phyloP scores from a whole-genome alignment of 2,329 filamentous ascomycete genomes.

The Nothomitra cinnamomea region DNA sequence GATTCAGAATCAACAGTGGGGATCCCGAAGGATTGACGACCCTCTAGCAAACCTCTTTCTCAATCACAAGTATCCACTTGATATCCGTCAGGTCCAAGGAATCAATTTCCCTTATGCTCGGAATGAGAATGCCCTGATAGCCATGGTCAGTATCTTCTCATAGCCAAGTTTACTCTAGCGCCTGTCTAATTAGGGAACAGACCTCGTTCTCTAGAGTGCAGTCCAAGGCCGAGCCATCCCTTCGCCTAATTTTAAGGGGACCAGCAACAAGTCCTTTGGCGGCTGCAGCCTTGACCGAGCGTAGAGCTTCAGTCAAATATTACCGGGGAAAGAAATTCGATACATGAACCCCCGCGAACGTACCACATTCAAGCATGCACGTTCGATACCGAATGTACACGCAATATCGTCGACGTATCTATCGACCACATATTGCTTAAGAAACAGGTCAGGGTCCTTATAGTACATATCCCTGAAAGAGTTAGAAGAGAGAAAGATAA shows the following conservation, averaged over 20 bases:
- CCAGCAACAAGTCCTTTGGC: conserved; percentile 57
- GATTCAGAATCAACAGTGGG: background rate
- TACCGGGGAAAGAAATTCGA: conserved; percentile 18
- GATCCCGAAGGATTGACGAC: background rate
- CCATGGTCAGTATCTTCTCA: background rate
- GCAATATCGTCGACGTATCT: conserved; percentile 58
- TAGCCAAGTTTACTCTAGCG: background rate
- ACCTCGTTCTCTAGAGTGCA: conserved; percentile 27
- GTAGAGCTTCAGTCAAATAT: conserved; percentile 14
- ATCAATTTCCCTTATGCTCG: conserved; percentile 32
- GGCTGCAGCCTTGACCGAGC: conserved; percentile 44
- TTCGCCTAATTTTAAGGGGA: conserved; percentile 29
- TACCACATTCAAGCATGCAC: conserved; percentile 55
- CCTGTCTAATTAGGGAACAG: background rate
- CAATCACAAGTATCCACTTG: conserved; percentile 55
- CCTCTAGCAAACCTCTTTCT: conserved; percentile 47
- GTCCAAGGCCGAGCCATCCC: conserved; percentile 26
- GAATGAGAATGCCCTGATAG: conserved; percentile 42
- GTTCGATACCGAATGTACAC: conserved; percentile 45
- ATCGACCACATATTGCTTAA: conserved; percentile 51
- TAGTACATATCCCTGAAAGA: conserved; percentile 61
- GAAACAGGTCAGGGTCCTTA: conserved; percentile 54
- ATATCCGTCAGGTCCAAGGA: conserved; percentile 31
- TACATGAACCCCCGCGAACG: conserved; percentile 12
- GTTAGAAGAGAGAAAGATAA: background rate